Conservation (phyloP, 345 rosid species). For the Heritiera littoralis region DNA sequence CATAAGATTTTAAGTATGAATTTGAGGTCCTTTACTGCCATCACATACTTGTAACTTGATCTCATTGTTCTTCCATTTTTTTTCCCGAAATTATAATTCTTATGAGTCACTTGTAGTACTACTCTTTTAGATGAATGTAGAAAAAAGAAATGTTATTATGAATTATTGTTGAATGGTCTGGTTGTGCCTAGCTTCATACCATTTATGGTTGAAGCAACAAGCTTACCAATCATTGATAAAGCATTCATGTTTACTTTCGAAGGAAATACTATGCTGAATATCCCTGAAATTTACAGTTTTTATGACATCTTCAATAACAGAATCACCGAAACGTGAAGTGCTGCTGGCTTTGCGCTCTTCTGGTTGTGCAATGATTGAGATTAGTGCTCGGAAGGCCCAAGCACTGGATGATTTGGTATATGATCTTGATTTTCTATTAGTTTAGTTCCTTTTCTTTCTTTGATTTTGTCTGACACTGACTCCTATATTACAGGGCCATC, state of each 20-base stretch:
- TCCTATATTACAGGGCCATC: conserved; percentile 47
- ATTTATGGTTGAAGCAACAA: conserved; percentile 8
- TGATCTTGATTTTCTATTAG: conserved; percentile 19
- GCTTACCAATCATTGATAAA: background rate
- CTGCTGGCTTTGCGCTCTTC: conserved; percentile 48
- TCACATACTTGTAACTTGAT: background rate
- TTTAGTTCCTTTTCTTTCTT: conserved; percentile 23
- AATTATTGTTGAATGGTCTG: background rate
- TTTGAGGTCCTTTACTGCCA: background rate
- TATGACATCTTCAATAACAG: conserved; percentile 41
- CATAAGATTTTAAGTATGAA: background rate
- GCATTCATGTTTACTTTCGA: background rate
- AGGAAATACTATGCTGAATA: background rate
- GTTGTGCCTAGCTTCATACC: background rate
- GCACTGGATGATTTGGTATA: conserved; percentile 41
- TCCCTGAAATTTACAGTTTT: background rate
- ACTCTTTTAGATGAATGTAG: background rate
- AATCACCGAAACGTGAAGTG: conserved; percentile 51
- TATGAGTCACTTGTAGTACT: background rate
- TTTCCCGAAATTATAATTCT: background rate
- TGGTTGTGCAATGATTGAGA: conserved; percentile 44
- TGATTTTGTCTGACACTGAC: conserved; percentile 17
- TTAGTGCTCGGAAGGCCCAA: conserved; percentile 45
- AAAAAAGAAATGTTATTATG: background rate
- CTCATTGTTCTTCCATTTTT: background rate